A percentile compares a stretch with the other conserved stretches of the same genome.
These are phyloP conservation scores for Powellomyces hirtus DNA, from an alignment of 192 early-diverging fungal genomes.

Conservation along the genomic window DNA sequence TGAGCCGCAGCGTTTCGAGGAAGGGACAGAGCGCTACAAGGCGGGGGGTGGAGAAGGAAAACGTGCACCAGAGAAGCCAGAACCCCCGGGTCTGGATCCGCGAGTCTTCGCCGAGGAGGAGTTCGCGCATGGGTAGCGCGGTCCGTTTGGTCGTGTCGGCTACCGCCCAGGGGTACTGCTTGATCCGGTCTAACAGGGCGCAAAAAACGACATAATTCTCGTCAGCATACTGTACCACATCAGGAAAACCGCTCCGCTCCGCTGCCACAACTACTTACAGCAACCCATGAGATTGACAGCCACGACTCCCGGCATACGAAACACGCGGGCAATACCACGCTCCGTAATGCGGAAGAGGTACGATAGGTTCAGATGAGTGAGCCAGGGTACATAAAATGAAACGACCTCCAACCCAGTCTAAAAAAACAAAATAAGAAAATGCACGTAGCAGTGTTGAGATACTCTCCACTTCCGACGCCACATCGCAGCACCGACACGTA, in stretches of 20 bases:
- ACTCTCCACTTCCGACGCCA: background rate
- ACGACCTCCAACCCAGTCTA: conserved; percentile 38
- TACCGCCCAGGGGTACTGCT: conserved; percentile 48
- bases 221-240: background rate
- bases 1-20: conserved; percentile 44
- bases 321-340: conserved; percentile 35
- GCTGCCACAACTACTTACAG: conserved; percentile 36
- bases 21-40: conserved; percentile 39
- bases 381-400: conserved; percentile 27
- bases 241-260: background rate
- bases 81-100: conserved; percentile 49
- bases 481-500: background rate
- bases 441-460: background rate
- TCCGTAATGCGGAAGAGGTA: conserved; percentile 50
- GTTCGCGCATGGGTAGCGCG: conserved; percentile 32
- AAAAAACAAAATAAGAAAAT: background rate
- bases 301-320: conserved; percentile 32
- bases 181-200: conserved; percentile 38
- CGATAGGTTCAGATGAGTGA: conserved; percentile 42
- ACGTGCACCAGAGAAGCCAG: conserved; percentile 53
- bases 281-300: conserved; percentile 46
- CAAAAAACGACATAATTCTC: background rate
- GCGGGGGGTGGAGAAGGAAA: conserved; percentile 37
- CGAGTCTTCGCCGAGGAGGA: conserved; percentile 48
- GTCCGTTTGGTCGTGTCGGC: conserved; percentile 13